A percentile compares a stretch with the other conserved stretches of the same genome.
Conservation (phyloP, 139 green algal species). For the Tetratostichococcus sp. region DNA sequence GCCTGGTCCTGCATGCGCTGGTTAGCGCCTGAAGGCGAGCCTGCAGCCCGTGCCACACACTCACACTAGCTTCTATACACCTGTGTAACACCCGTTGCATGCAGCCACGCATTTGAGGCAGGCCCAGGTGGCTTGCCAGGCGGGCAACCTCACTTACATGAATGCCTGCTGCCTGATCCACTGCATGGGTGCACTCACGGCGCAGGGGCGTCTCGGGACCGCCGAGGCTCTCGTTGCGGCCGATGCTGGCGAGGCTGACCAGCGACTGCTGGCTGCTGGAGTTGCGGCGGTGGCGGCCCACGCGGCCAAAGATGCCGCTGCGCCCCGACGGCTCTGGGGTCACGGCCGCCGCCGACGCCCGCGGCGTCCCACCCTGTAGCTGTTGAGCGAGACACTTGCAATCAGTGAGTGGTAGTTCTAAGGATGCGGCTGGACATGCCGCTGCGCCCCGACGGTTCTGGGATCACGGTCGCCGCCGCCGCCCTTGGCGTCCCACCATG, state of each 20-base stretch:
- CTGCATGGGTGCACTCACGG: neutral
- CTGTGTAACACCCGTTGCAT: no score
- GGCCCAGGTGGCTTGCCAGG: no score
- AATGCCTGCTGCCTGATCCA: no score
- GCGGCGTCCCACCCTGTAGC: neutral
- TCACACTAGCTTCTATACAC: no score
- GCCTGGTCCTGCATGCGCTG: neutral
- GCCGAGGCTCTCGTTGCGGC: neutral
- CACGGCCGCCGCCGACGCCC: no score
- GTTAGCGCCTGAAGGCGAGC: neutral
- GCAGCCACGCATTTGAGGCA: no score
- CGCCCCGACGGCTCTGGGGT: neutral
- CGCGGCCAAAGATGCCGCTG: neutral
- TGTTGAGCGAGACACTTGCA: neutral
- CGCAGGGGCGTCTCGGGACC: neutral
- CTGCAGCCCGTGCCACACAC: neutral
- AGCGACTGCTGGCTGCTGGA: neutral
- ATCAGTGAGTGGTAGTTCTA: no score
- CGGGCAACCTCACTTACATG: no score
- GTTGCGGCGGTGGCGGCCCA: neutral
- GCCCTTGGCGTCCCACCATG: no score
- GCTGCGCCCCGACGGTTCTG: no score
- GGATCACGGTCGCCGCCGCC: no score
- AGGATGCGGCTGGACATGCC: no score
- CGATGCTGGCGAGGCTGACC: neutral